Percentiles rank a stretch among this genome's conserved stretches.
phyloP scores from a whole-genome alignment of 352 stramenopile genomes.

The Poterioochromonas sp. region DNA sequence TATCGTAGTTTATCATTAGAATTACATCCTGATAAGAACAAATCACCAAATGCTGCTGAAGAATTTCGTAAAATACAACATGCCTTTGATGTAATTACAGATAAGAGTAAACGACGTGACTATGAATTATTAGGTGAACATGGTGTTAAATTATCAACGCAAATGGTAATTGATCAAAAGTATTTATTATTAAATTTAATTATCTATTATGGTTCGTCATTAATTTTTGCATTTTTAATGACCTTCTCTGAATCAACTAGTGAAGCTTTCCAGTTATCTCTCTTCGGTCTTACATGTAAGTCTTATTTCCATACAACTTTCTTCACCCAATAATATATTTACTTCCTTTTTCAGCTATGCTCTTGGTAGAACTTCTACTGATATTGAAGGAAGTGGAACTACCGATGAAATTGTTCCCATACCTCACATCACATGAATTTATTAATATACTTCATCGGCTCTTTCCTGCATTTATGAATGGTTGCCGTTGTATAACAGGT shows the following conservation, averaged over 20 bases:
- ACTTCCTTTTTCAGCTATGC: neutral
- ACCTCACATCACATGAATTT: neutral
- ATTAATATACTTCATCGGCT: neutral
- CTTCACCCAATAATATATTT: neutral
- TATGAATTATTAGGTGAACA: conserved; percentile 25
- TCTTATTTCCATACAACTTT: neutral
- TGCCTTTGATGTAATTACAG: conserved; percentile 21
- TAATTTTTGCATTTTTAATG: conserved; percentile 30
- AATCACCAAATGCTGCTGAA: conserved; percentile 32
- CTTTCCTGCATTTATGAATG: conserved; percentile 29
- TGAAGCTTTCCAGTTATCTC: neutral
- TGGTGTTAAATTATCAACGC: neutral
- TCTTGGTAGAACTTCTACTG: neutral
- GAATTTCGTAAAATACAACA: neutral
- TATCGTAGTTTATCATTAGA: conserved; percentile 86
- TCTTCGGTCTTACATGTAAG: neutral
- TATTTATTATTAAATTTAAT: neutral
- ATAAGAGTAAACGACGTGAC: neutral
- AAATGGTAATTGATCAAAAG: conserved; percentile 21
- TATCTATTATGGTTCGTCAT: conserved; percentile 14
- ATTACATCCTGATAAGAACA: conserved; percentile 87
- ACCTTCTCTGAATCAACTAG: conserved; percentile 14
- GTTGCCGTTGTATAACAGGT: conserved; percentile 1
- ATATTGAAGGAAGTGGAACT: neutral
- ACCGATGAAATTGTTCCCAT: neutral